These are phyloP conservation scores for Lenwebbia sp. DNA, from an alignment of 345 rosid species.

Conservation along the genomic window DNA sequence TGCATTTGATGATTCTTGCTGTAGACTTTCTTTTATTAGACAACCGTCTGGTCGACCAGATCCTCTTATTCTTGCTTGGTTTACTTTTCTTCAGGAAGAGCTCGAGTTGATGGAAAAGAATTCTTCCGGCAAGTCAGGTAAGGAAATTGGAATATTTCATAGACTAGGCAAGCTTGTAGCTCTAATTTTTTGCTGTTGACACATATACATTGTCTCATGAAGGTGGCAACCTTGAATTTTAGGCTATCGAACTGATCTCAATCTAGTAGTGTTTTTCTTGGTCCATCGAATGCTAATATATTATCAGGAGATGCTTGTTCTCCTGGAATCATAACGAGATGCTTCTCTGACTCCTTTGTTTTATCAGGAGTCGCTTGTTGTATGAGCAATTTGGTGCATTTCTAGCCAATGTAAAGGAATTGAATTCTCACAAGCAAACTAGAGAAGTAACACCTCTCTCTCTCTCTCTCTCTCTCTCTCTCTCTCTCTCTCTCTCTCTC, in stretches of 20 bases:
- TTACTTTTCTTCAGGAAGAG: conserved; percentile 38
- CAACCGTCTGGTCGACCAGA: not conserved
- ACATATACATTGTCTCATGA: not conserved
- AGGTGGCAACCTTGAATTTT: not conserved
- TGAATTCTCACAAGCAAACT: conserved; percentile 85
- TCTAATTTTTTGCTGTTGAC: not conserved
- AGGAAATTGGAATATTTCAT: not conserved
- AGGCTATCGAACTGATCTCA: not conserved
- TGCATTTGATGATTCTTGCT: not conserved
- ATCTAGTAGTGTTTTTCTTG: not conserved
- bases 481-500: not conserved
- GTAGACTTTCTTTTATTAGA: not conserved
- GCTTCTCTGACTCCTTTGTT: not conserved
- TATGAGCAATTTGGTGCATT: conserved; percentile 92
- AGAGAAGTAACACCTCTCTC: conserved; percentile 41
- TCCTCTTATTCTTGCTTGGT: not conserved
- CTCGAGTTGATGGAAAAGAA: conserved; percentile 91
- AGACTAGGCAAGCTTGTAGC: not conserved
- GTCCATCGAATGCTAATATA: not conserved
- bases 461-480: not conserved
- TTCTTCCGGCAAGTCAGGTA: conserved; percentile 98
- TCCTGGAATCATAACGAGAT: not conserved
- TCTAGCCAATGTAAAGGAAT: conserved; percentile 85
- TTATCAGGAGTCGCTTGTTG: conserved; percentile 58
- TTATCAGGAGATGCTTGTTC: not conserved